Conservation (phyloP, 148 eudicot genomes). For the Beta vulgaris region DNA sequence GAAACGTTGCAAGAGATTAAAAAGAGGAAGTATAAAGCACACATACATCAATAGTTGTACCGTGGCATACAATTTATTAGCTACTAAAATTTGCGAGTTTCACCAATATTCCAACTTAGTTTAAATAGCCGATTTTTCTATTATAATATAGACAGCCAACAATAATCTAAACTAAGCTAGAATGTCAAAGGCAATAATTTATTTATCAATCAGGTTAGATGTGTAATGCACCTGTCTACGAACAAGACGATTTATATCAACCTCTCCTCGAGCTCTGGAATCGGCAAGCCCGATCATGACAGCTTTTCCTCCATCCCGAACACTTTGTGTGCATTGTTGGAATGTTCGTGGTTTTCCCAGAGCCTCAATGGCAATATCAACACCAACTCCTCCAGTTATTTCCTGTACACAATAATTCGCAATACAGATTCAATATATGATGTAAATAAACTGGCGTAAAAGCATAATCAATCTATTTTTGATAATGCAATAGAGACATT, state of each 20-base stretch:
- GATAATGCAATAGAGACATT: background rate
- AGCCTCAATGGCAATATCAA: slow-evolving; percentile 91
- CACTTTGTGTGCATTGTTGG: slow-evolving; percentile 88
- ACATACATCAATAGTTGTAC: background rate
- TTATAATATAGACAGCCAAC: background rate
- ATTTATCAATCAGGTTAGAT: background rate
- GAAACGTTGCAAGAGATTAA: no score
- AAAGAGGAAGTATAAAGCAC: background rate
- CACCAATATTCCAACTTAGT: background rate
- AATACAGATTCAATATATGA: background rate
- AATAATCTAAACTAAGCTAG: background rate
- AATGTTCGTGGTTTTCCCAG: slow-evolving; percentile 82
- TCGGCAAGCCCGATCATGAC: slow-evolving; percentile 96
- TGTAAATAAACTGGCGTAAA: background rate
- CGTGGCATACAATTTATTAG: background rate
- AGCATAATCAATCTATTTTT: background rate
- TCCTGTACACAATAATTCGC: slow-evolving; percentile 48
- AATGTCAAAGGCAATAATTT: background rate
- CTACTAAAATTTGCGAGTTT: background rate
- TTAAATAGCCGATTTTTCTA: background rate
- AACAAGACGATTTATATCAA: slow-evolving; percentile 96
- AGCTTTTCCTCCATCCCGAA: slow-evolving; percentile 98
- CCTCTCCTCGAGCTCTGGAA: slow-evolving; percentile 77
- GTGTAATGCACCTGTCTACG: slow-evolving; percentile 77
- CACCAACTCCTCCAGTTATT: slow-evolving; percentile 90